Base-by-base conservation (phyloP, 495 filamentous ascomycete species). In the Rhizodiscina lignyota region DNA sequence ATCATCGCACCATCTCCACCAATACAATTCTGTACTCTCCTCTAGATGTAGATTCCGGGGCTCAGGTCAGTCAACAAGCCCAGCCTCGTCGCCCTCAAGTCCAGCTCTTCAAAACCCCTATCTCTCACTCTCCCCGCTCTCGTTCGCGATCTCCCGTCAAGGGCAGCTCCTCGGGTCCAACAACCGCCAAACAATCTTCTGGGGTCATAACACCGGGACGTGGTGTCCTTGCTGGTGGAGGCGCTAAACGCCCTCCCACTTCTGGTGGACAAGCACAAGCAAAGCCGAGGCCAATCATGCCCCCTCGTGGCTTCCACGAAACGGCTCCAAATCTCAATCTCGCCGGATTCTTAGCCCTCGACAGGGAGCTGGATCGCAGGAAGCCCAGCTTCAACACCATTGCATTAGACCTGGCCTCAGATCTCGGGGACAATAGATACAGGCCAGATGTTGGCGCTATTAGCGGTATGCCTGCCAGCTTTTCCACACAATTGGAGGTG, bases 11-110 rank as follows among this genome's bases (percentile, higher is more conserved):
- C 34, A 45, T 71, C 11, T 89, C 83, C 3, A 81, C 73, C 18
- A 80, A 70, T 41, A 91, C 84, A 2, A 79, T 87, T 34, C 52
- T 91, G 0, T 83, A 79, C 50, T 74, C 68, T 21, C 79, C 77
- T 2, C 49, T 41, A 2, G 39, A 43, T 20, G 21, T 11, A 50
- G 49, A 42, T 59, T 55, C 29, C 63, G 53, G 3, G 41, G 51
- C 35, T 54, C 58, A 18, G 51, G 61, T 26, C 59, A 63, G n/a
- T n/a, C n/a, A n/a, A n/a, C n/a, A n/a, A n/a, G n/a, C n/a, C n/a
- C n/a, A n/a, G n/a, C n/a, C n/a, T n/a, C n/a, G n/a, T n/a, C n/a
- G n/a, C n/a, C n/a, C n/a, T n/a, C n/a, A n/a, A n/a, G n/a, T n/a
- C n/a, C n/a, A n/a, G n/a, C n/a, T n/a, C n/a, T n/a, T n/a, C n/a